Base-by-base conservation (phyloP, 225 moss, liverwort and hornwort genomes). In the Neckera pumila region DNA sequence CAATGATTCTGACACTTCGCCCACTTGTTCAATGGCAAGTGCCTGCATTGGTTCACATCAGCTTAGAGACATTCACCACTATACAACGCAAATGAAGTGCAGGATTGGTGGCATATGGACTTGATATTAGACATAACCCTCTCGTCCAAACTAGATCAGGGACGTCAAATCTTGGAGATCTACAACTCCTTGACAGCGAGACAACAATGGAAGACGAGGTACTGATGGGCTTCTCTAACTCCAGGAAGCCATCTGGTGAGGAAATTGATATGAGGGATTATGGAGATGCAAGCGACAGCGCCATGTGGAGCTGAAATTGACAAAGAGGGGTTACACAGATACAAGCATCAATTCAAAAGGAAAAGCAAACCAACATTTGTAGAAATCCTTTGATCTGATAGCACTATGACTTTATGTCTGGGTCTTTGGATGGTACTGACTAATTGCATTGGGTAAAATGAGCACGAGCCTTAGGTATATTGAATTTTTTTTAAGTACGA, bases 1-100 rank as follows among this genome's bases (percentile, higher is more conserved):
- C 47, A 99, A 91, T 20, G 98, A 94, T 64, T 79, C 75, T 40
- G 98, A 99, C 45, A 99, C 84, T 88, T 99, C 98, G 73, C 91
- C 90, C 84, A 90, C 97, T 91, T 99, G 97, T 84, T 91, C 95
- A 80, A 93, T 92, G 27, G 95, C 96, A 64, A 95, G 87, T 26
- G 86, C 91, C 95, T 96, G 90, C 70, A 64, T 57, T 63, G 56
- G 31, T 75, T 57, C 11, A 58, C 17, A 74, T 58, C 70, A 82
- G 43, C 34, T 85, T 34, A 88, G 58, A 64, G n/a, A 51, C 21
- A 18, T 84, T 40, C n/a, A 34, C 27, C 57, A 59, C 71, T 43
- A 71, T 49, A 34, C 57, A 56, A 80, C 73, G 80, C 19, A n/a
- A 59, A 47, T 81, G 65, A 74, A 58, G 25, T 21, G 69, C 69